Percentiles rank a stretch among this genome's conserved stretches.
Evolutionary conservation across 2,329 filamentous ascomycete genomes (phyloP).

Genomic region (Fragosphaeria purpurea): DNA sequence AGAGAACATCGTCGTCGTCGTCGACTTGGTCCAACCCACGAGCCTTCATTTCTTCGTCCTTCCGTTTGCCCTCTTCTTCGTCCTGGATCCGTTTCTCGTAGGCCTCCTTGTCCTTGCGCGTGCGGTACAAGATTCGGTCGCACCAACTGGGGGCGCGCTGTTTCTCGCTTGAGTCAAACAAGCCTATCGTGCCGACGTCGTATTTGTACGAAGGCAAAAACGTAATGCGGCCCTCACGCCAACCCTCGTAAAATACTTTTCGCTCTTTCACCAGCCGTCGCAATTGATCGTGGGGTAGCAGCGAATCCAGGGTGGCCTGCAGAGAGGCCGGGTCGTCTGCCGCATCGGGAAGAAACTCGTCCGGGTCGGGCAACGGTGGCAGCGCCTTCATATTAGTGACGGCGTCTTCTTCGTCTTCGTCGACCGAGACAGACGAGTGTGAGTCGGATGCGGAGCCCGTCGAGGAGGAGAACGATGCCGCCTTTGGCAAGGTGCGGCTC

Average conservation of each 20-base stretch:
- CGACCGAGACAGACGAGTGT: conserved; percentile 19
- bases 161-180: conserved; percentile 95
- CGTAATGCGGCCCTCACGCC: conserved; percentile 76
- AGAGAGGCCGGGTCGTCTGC: conserved; percentile 74
- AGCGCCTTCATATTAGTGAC: conserved; percentile 28
- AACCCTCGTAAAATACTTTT: conserved; percentile 85
- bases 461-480: conserved; percentile 19
- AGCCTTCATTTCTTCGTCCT: conserved; percentile 77
- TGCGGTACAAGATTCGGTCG: conserved; percentile 83
- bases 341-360: conserved; percentile 57
- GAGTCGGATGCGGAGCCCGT: conserved; percentile 12
- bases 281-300: conserved; percentile 86
- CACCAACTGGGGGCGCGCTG: conserved; percentile 91
- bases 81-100: conserved; percentile 56
- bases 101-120: conserved; percentile 56
- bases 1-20: conserved; percentile 74
- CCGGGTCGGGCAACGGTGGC: conserved; percentile 45
- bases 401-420: conserved; percentile 8
- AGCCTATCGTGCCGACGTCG: conserved; percentile 81
- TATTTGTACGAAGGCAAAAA: conserved; percentile 98
- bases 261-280: conserved; percentile 59
- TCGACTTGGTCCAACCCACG: conserved; percentile 62
- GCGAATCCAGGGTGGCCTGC: conserved; percentile 76
- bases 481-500: not conserved
- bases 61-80: conserved; percentile 55